Evolutionary conservation across 345 rosid species (phyloP), one percentile per base, ranked within the genome.

Genomic region (Euphorbia pulcherrima): DNA sequence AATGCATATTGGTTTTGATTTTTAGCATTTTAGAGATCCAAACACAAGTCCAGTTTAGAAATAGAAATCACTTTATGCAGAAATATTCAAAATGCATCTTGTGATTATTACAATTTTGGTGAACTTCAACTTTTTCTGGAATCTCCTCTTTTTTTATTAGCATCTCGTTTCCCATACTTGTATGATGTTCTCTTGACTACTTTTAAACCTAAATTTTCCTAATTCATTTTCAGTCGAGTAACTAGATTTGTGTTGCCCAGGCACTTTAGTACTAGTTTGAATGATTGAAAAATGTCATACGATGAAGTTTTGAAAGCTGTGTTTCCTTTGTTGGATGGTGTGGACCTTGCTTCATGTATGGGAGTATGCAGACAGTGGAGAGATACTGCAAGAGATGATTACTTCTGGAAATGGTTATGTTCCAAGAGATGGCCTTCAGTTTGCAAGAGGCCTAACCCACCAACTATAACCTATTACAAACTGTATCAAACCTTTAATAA

Each of bases 361-460:
- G 75, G 58, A 2, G 99, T 94, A 17, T 80, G 85, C 70, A 94
- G 77, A 81, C 88, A 83, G 29, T 94, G 99, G 99, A 89, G 88
- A 83, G 82, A 75, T 47, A 37, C 85, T 56, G 92, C 95, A 1
- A 77, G 51, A 50, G 99, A 94, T 37, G 99, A 94, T 76, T 94
- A 85, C 78, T 79, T 89, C n/a, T 94, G 99, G 99, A 94, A 88
- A 82, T 86, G 90, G 29, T 68, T 81, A 17, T 91, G 99, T 72
- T 86, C 88, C 20, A 88, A 81, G 83, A 83, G 81, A 81, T 94
- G 99, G 99, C 99, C 97, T 71, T 91, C 97, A 0, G 70, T 87
- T 76, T 88, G 95, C 85, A 91, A 87, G 81, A 85, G 83, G 17
- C 80, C 83, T 5, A 80, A 27, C 66, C 92, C 95, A 23, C 93